A percentile compares a stretch with the other conserved stretches of the same genome.
phyloP scores from a whole-genome alignment of 2,329 filamentous ascomycete species.

The Fusarium decemcellulare region DNA sequence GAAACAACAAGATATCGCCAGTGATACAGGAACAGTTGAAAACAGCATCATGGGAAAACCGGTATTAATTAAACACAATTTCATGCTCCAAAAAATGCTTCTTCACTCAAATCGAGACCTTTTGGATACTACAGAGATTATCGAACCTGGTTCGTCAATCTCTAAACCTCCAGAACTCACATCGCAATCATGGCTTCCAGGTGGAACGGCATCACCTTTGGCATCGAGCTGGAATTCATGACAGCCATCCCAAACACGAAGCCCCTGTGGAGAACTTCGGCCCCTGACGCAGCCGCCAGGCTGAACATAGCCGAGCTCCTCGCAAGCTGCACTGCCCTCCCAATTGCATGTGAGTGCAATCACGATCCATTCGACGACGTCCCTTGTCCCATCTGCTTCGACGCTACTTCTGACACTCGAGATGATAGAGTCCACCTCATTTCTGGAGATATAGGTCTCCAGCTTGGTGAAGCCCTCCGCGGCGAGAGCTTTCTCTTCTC shows the following conservation, averaged over 20 bases:
- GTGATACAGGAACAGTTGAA: neutral
- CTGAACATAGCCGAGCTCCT: slow-evolving; percentile 16
- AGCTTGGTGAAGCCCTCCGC: neutral
- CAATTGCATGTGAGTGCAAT: slow-evolving; percentile 18
- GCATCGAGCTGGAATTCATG: slow-evolving; percentile 44
- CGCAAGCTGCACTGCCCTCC: neutral
- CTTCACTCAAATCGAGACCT: neutral
- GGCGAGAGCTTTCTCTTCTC: slow-evolving; percentile 28
- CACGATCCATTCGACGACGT: neutral
- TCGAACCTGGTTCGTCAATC: neutral
- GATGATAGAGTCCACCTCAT: neutral
- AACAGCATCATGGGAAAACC: neutral
- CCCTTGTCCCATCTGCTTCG: slow-evolving; percentile 13
- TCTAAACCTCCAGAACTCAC: neutral
- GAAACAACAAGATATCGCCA: neutral
- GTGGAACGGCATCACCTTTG: slow-evolving; percentile 33
- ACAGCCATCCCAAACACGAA: slow-evolving; percentile 1
- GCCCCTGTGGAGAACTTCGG: neutral
- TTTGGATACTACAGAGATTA: neutral
- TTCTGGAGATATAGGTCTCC: neutral
- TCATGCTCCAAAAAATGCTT: neutral
- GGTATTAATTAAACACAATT: neutral
- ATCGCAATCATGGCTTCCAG: slow-evolving; percentile 7
- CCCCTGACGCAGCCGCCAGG: slow-evolving; percentile 8
- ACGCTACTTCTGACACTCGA: neutral